phyloP scores from a whole-genome alignment of 2,329 filamentous ascomycete species.

The Myrmaecium sp. region DNA sequence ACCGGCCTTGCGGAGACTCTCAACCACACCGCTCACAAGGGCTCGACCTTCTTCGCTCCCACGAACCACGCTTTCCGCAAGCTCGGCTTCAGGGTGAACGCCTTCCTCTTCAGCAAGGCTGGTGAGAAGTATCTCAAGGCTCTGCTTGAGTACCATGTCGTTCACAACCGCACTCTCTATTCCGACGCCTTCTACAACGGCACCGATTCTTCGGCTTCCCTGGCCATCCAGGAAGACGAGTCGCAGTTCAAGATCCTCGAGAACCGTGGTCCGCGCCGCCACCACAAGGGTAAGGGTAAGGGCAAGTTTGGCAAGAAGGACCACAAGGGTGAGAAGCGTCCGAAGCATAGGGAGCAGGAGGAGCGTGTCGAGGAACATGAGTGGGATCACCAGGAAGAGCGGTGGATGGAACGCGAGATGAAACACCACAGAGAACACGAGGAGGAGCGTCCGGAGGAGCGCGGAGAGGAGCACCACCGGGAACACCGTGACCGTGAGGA shows the following conservation, averaged over 20 bases:
- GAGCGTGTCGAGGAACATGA: too few species aligned
- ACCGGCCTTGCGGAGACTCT: slow-evolving; percentile 51
- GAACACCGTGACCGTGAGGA: slow-evolving; percentile 1
- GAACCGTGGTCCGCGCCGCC: neutral
- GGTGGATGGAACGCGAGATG: too few species aligned
- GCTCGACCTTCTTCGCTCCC: slow-evolving; percentile 67
- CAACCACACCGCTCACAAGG: slow-evolving; percentile 35
- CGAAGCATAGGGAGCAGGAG: too few species aligned
- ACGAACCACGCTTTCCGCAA: slow-evolving; percentile 64
- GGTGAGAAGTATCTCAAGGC: slow-evolving; percentile 64
- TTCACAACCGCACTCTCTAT: slow-evolving; percentile 60
- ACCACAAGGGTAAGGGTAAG: neutral
- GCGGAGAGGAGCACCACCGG: too few species aligned
- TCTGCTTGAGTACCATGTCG: slow-evolving; percentile 63
- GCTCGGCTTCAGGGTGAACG: slow-evolving; percentile 57
- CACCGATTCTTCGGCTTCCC: too few species aligned
- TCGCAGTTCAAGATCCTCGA: slow-evolving; percentile 9
- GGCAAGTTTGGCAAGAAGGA: neutral
- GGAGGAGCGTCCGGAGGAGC: too few species aligned
- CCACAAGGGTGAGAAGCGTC: neutral
- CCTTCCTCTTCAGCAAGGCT: slow-evolving; percentile 65
- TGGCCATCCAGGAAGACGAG: too few species aligned
- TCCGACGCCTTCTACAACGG: slow-evolving; percentile 60
- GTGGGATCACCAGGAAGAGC: too few species aligned
- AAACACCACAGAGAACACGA: too few species aligned